Conservation (phyloP, 2,329 filamentous ascomycete species). For the Sordariomycetes sp. region DNA sequence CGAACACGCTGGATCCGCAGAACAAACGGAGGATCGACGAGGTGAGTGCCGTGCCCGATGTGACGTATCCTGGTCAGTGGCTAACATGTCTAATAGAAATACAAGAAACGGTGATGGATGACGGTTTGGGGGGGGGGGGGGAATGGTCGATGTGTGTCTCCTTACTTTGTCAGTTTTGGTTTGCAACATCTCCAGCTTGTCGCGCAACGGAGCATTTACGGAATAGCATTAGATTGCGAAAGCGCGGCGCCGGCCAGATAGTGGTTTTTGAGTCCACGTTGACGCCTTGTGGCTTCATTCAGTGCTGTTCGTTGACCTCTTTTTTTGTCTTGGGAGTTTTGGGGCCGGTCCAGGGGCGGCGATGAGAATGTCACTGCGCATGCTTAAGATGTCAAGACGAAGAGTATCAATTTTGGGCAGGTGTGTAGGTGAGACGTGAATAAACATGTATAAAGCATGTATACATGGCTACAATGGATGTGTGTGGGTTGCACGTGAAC, state of each 20-base stretch:
- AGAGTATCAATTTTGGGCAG: background rate
- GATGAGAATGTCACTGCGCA: background rate
- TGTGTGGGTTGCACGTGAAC: too few species aligned
- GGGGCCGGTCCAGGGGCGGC: background rate
- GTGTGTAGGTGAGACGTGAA: background rate
- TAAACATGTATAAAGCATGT: too few species aligned
- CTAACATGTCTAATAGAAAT: slow-evolving; percentile 25
- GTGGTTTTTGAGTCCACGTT: background rate
- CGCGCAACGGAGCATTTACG: slow-evolving; percentile 4
- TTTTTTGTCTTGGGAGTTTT: background rate
- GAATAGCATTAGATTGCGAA: slow-evolving; percentile 6
- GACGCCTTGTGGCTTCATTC: background rate
- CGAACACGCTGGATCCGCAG: slow-evolving; percentile 76
- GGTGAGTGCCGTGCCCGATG: slow-evolving; percentile 45
- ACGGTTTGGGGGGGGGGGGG: too few species aligned
- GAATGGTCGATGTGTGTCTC: background rate
- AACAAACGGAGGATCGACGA: slow-evolving; percentile 76
- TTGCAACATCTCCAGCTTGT: background rate
- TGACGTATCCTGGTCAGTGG: background rate
- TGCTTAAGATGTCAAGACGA: background rate
- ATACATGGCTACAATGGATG: background rate
- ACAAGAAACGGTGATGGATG: slow-evolving; percentile 26
- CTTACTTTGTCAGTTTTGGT: slow-evolving; percentile 5
- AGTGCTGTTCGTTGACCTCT: background rate
- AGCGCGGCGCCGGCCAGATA: slow-evolving; percentile 4